These are phyloP conservation scores for Yamadazyma diddensiae DNA, from an alignment of 1,139 yeast species.

Conservation along the genomic window DNA sequence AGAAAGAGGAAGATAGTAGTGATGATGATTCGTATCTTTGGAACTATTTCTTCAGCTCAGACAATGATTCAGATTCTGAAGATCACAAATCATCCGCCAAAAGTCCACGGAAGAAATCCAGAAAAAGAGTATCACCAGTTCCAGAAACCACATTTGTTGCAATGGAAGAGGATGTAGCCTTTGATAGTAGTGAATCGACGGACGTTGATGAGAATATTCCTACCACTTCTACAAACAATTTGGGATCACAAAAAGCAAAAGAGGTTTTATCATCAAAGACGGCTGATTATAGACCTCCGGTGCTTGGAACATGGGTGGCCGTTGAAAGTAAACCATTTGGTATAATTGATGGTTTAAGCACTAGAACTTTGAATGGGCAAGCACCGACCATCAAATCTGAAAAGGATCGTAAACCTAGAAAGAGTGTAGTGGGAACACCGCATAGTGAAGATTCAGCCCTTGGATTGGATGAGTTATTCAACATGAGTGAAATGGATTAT, in stretches of 20 bases:
- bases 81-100: slow-evolving; percentile 1
- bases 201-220: slow-evolving; percentile 80
- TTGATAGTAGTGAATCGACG: slow-evolving; percentile 76
- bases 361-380: slow-evolving; percentile 55
- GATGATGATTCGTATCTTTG: slow-evolving; percentile 54
- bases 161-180: slow-evolving; percentile 16
- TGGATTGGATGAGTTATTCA: slow-evolving; percentile 80
- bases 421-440: slow-evolving; percentile 18
- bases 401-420: slow-evolving; percentile 18
- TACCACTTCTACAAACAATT: slow-evolving; percentile 49
- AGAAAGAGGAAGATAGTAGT: slow-evolving; percentile 25
- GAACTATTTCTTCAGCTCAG: slow-evolving; percentile 53
- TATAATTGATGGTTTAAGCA: slow-evolving; percentile 88
- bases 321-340: slow-evolving; percentile 80
- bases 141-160: slow-evolving; percentile 5
- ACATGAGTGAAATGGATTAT: slow-evolving; percentile 85
- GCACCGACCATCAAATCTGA: slow-evolving; percentile 6
- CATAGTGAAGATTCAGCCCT: slow-evolving; percentile 57
- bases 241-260: slow-evolving; percentile 77
- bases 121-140: background rate
- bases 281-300: slow-evolving; percentile 85
- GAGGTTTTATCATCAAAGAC: slow-evolving; percentile 85
- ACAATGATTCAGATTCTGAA: slow-evolving; percentile 33
- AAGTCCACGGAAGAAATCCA: background rate
- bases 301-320: slow-evolving; percentile 89